Evolutionary conservation across 495 filamentous ascomycete species (phyloP).

Genomic region (Neurospora tetrasperma): DNA sequence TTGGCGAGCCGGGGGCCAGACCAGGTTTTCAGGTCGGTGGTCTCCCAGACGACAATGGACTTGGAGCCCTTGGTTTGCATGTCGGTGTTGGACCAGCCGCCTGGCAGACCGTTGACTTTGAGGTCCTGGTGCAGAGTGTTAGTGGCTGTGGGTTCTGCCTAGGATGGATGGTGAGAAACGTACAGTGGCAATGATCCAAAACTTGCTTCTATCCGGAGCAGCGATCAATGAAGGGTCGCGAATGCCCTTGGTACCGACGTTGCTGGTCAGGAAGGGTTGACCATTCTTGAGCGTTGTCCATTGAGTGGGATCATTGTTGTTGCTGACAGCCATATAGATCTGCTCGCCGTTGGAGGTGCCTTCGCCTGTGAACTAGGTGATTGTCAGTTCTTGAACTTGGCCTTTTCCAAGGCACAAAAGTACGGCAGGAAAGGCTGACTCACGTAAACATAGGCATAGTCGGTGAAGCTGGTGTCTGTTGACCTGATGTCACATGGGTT

Average conservation of each 20-base stretch:
- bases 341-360: slow-evolving; percentile 2
- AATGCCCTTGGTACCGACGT: slow-evolving; percentile 1
- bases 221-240: slow-evolving; percentile 4
- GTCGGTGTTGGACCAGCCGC: slow-evolving; percentile 2
- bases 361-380: slow-evolving; percentile 3
- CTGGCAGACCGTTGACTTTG: slow-evolving; percentile 2
- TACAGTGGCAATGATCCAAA: background rate
- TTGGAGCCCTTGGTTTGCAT: slow-evolving; percentile 2
- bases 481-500: no score
- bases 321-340: slow-evolving; percentile 3
- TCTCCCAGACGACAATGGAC: slow-evolving; percentile 2
- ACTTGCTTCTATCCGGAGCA: slow-evolving; percentile 1
- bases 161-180: background rate
- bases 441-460: background rate
- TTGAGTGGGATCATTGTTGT: slow-evolving; percentile 3
- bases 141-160: background rate
- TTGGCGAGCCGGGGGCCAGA: background rate
- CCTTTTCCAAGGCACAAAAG: background rate
- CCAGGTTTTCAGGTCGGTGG: background rate
- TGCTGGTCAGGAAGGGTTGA: background rate
- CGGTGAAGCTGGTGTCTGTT: background rate
- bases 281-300: slow-evolving; percentile 4
- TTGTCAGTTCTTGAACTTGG: background rate
- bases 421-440: background rate
- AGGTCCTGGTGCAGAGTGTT: background rate